Evolutionary conservation across 805 yeast genomes (phyloP).

Genomic region (Hanseniaspora nectarophila): DNA sequence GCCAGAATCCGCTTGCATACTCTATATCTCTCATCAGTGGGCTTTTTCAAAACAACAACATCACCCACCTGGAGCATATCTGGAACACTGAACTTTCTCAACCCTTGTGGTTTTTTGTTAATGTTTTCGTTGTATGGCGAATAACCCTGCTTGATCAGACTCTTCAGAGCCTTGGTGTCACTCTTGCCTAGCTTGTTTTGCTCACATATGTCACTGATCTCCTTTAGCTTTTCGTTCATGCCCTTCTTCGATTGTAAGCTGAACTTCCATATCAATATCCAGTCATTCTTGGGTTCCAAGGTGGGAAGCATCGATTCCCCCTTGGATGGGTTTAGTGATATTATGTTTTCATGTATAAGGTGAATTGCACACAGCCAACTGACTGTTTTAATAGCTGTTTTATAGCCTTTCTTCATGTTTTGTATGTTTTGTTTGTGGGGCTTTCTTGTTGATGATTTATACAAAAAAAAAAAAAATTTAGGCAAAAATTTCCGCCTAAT

Average conservation of each 20-base stretch:
- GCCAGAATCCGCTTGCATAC: constrained; percentile 92
- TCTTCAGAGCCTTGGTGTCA: not conserved
- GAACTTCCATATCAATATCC: constrained; percentile 18
- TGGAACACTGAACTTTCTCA: not conserved
- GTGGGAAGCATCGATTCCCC: constrained; percentile 98
- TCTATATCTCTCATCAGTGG: constrained; percentile 72
- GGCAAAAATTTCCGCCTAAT: too few species aligned
- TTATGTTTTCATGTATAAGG: not conserved
- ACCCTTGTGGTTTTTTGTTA: not conserved
- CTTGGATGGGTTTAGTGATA: constrained; percentile 34
- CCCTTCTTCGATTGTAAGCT: not conserved
- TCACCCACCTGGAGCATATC: constrained; percentile 56
- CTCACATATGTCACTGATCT: not conserved
- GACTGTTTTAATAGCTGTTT: not conserved
- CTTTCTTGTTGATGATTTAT: not conserved
- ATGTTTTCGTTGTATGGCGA: not conserved
- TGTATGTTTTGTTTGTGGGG: not conserved
- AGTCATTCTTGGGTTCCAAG: constrained; percentile 59
- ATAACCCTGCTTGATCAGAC: constrained; percentile 1
- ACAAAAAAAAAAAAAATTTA: not conserved
- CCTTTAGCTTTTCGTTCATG: not conserved
- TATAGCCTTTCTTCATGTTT: not conserved
- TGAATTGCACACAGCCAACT: constrained; percentile 7
- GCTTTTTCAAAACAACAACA: constrained; percentile 75
- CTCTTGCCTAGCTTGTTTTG: not conserved